Conservation (phyloP, 2,329 filamentous ascomycete genomes). For the Alternaria ethzedia region DNA sequence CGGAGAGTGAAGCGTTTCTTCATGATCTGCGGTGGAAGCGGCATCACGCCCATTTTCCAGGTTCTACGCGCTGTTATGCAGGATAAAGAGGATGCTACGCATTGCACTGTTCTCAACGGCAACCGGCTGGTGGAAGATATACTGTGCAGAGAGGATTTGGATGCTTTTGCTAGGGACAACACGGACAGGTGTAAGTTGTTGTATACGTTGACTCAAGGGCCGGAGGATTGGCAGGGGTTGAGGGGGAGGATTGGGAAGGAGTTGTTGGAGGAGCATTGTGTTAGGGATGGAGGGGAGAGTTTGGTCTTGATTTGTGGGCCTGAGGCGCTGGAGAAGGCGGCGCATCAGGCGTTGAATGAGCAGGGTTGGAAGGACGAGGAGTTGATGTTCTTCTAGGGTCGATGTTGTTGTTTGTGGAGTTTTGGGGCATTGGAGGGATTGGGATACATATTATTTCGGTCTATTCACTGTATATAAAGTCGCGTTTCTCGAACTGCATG, state of each 20-base stretch:
- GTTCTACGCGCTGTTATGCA: conserved; percentile 76
- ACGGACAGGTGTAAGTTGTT: conserved; percentile 66
- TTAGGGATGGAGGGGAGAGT: conserved; percentile 55
- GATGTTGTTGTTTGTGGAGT: not conserved
- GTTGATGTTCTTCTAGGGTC: conserved; percentile 72
- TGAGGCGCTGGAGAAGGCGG: conserved; percentile 72
- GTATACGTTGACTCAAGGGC: conserved; percentile 71
- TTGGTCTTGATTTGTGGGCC: conserved; percentile 84
- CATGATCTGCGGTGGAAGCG: conserved; percentile 90
- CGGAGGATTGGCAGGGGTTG: conserved; percentile 70
- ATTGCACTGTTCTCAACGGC: conserved; percentile 77
- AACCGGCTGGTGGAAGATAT: conserved; percentile 83
- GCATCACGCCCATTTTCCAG: conserved; percentile 90
- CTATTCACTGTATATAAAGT: not conserved
- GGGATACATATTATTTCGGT: not conserved
- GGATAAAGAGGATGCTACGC: conserved; percentile 67
- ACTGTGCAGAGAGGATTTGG: conserved; percentile 76
- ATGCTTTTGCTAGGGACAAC: conserved; percentile 63
- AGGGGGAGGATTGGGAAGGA: conserved; percentile 70
- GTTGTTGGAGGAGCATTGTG: conserved; percentile 66
- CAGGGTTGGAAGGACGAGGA: conserved; percentile 77
- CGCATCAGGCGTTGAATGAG: conserved; percentile 61
- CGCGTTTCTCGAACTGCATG: not conserved
- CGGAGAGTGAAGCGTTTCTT: conserved; percentile 70
- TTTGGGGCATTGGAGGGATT: not conserved